These are phyloP conservation scores for Schwanniomyces etchellsii DNA, from an alignment of 1,139 yeast species.

Conservation along the genomic window DNA sequence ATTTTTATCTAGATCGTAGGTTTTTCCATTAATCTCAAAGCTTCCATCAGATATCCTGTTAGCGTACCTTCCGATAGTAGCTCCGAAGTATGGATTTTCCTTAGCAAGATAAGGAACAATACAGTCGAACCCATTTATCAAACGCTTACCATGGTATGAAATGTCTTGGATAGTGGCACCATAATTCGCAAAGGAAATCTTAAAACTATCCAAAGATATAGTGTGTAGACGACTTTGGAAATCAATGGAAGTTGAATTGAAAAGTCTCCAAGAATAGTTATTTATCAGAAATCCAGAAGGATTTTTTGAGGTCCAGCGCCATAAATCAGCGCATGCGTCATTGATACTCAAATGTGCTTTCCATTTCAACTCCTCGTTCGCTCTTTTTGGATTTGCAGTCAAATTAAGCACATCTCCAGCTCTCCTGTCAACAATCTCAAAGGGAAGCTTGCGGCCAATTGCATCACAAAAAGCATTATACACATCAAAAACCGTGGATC, in stretches of 20 bases:
- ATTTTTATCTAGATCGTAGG: slow-evolving; percentile 36
- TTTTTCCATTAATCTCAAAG: slow-evolving; percentile 35
- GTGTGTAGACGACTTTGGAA: slow-evolving; percentile 38
- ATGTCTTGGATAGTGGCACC: slow-evolving; percentile 49
- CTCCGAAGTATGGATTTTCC: slow-evolving; percentile 51
- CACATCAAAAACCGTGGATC: slow-evolving; percentile 73
- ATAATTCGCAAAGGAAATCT: slow-evolving; percentile 42
- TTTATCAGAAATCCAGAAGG: slow-evolving; percentile 55
- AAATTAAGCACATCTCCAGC: slow-evolving; percentile 76
- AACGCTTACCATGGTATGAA: slow-evolving; percentile 25
- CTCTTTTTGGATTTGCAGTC: slow-evolving; percentile 68
- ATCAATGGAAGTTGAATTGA: slow-evolving; percentile 16
- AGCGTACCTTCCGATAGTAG: slow-evolving; percentile 62
- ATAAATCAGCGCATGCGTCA: slow-evolving; percentile 66
- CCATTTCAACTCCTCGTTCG: slow-evolving; percentile 65
- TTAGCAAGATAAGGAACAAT: slow-evolving; percentile 29
- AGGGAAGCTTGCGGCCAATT: slow-evolving; percentile 63
- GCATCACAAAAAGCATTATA: slow-evolving; percentile 62
- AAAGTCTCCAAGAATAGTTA: slow-evolving; percentile 30
- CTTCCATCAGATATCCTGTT: slow-evolving; percentile 50
- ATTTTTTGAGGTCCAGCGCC: slow-evolving; percentile 73
- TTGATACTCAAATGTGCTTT: slow-evolving; percentile 50
- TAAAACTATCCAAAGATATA: slow-evolving; percentile 26
- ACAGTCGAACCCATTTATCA: slow-evolving; percentile 30
- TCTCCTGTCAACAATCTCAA: slow-evolving; percentile 60